Evolutionary conservation across 345 rosid genomes (phyloP).

Genomic region (Cardamine chenopodiifolia): DNA sequence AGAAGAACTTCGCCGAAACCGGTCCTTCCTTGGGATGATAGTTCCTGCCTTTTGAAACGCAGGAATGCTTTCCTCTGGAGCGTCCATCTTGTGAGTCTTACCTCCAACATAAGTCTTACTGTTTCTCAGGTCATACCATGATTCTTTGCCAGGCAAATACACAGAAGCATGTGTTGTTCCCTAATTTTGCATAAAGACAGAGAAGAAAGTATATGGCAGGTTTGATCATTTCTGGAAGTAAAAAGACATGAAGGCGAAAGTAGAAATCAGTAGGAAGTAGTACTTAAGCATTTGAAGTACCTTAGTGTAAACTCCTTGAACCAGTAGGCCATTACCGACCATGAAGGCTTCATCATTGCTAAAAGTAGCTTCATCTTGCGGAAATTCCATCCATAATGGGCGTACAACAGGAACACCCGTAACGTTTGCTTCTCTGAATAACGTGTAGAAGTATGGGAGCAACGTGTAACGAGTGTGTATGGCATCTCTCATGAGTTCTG

Average conservation of each 20-base stretch:
- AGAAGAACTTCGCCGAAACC: slow-evolving; percentile 88
- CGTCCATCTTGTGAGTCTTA: slow-evolving; percentile 67
- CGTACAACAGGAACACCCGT: slow-evolving; percentile 86
- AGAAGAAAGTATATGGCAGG: slow-evolving; percentile 1
- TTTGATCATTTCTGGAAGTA: slow-evolving; percentile 6
- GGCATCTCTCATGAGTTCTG: slow-evolving; percentile 85
- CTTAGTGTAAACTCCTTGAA: slow-evolving; percentile 92
- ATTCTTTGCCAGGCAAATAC: slow-evolving; percentile 88
- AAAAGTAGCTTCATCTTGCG: slow-evolving; percentile 82
- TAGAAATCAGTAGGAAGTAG: slow-evolving; percentile 11
- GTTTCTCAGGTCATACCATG: slow-evolving; percentile 84
- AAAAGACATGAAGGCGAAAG: slow-evolving; percentile 1
- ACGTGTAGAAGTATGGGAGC: slow-evolving; percentile 92
- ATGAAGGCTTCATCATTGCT: slow-evolving; percentile 93
- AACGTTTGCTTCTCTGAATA: slow-evolving; percentile 91
- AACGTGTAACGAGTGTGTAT: slow-evolving; percentile 80
- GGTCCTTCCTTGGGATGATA: slow-evolving; percentile 86
- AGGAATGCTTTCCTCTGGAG: slow-evolving; percentile 82
- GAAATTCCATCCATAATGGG: slow-evolving; percentile 99
- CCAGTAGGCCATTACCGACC: slow-evolving; percentile 89
- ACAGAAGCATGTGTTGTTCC: slow-evolving; percentile 69
- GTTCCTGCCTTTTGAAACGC: slow-evolving; percentile 98
- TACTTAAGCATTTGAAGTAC: slow-evolving; percentile 43
- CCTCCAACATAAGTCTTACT: slow-evolving; percentile 73
- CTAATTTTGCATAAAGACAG: slow-evolving; percentile 41